A percentile compares a stretch with the other conserved stretches of the same genome.
Evolutionary conservation across 805 yeast species (phyloP).

Genomic region (Metschnikowia dekortorum): DNA sequence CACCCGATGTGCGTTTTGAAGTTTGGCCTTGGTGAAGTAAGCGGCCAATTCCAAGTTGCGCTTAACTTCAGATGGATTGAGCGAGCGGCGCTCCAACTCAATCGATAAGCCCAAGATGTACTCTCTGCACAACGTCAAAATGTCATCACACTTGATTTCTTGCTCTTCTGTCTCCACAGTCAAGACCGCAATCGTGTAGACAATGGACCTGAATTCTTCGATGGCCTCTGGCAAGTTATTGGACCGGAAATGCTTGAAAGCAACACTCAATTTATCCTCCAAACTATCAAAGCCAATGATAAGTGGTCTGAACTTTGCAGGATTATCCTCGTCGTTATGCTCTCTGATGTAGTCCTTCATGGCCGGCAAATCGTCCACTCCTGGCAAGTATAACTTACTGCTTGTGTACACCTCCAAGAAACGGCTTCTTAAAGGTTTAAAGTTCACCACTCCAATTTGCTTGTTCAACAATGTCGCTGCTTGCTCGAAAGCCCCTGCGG

Average conservation of each 20-base stretch:
- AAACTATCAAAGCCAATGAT: slow-evolving; percentile 71
- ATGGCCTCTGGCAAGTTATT: slow-evolving; percentile 84
- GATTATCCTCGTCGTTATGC: slow-evolving; percentile 54
- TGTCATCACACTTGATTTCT: slow-evolving; percentile 67
- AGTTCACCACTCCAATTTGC: slow-evolving; percentile 81
- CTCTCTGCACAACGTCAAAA: slow-evolving; percentile 74
- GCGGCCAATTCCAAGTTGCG: slow-evolving; percentile 94
- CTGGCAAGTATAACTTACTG: slow-evolving; percentile 69
- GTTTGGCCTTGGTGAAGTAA: slow-evolving; percentile 81
- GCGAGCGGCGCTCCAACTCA: slow-evolving; percentile 80
- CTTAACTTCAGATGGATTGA: slow-evolving; percentile 66
- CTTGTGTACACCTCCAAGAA: slow-evolving; percentile 83
- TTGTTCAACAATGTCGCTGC: slow-evolving; percentile 90
- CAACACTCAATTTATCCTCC: slow-evolving; percentile 59
- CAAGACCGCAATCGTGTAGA: slow-evolving; percentile 68
- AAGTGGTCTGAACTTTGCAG: slow-evolving; percentile 48
- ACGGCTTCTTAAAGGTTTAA: slow-evolving; percentile 80
- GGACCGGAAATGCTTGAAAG: slow-evolving; percentile 77
- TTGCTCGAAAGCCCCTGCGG: slow-evolving; percentile 94
- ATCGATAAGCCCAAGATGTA: slow-evolving; percentile 90
- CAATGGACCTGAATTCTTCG: slow-evolving; percentile 68
- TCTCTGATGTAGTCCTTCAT: slow-evolving; percentile 64
- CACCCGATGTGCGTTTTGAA: slow-evolving; percentile 77
- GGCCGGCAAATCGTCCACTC: slow-evolving; percentile 70
- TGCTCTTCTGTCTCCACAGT: slow-evolving; percentile 72